phyloP scores from a whole-genome alignment of 2,329 filamentous ascomycete species.

The Emmonsia crescens region DNA sequence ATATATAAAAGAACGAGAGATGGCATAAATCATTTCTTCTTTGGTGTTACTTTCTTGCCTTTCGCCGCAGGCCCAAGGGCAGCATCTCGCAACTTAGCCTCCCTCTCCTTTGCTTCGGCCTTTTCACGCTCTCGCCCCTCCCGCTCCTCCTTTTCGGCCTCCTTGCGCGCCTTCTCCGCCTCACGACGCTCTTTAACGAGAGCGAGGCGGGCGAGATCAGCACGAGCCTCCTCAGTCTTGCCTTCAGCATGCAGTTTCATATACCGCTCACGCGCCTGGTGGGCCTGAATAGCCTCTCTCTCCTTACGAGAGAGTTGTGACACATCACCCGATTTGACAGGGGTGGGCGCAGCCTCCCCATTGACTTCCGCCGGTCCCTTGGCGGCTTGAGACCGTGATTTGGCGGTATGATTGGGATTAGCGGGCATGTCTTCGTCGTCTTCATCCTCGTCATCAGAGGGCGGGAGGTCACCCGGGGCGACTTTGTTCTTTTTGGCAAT shows the following conservation, averaged over 20 bases:
- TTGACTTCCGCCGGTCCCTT: slow-evolving; percentile 30
- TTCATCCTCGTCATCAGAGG: slow-evolving; percentile 41
- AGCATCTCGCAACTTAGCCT: slow-evolving; percentile 31
- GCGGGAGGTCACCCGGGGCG: slow-evolving; percentile 75
- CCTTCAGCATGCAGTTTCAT: slow-evolving; percentile 85
- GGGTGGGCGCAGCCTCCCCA: slow-evolving; percentile 15
- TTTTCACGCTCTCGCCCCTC: slow-evolving; percentile 31
- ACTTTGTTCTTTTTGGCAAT: slow-evolving; percentile 63
- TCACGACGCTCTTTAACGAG: slow-evolving; percentile 78
- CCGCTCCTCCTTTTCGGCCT: slow-evolving; percentile 55
- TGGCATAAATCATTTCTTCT: slow-evolving; percentile 14
- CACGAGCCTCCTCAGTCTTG: slow-evolving; percentile 91
- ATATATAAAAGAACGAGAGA: background rate
- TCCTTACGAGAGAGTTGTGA: slow-evolving; percentile 55
- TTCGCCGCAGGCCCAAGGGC: slow-evolving; percentile 24
- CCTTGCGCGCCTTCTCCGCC: slow-evolving; percentile 69
- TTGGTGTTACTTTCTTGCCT: slow-evolving; percentile 22
- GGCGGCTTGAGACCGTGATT: slow-evolving; percentile 59
- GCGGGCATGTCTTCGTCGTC: slow-evolving; percentile 46
- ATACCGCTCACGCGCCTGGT: slow-evolving; percentile 80
- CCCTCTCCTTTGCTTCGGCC: slow-evolving; percentile 25
- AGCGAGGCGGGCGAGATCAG: slow-evolving; percentile 72
- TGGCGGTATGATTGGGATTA: slow-evolving; percentile 75
- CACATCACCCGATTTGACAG: slow-evolving; percentile 39
- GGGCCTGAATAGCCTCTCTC: slow-evolving; percentile 71